These are phyloP conservation scores for Byssothecium circinans DNA, from an alignment of 2,329 filamentous ascomycete genomes.

Conservation along the genomic window DNA sequence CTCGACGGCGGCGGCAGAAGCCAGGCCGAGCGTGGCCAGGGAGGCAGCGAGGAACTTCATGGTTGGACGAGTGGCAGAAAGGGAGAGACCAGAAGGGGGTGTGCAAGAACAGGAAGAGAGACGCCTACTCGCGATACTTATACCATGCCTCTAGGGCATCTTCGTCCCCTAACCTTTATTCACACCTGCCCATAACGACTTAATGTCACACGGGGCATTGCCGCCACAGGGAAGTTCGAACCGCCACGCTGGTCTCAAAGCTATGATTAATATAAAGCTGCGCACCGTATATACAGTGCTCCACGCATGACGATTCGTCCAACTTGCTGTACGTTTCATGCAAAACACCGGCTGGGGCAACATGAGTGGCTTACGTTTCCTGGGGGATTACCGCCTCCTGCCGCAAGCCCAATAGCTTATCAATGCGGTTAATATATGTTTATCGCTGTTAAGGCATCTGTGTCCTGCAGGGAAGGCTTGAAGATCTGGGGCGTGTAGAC, in stretches of 20 bases:
- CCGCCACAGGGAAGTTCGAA: constrained; percentile 26
- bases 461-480: constrained; percentile 1
- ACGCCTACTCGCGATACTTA: constrained; percentile 1
- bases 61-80: constrained; percentile 12
- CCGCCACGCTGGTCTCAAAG: constrained; percentile 15
- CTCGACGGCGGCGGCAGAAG: constrained; percentile 35
- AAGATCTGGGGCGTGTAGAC: constrained; percentile 4
- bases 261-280: constrained; percentile 28
- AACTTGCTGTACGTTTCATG: constrained; percentile 13
- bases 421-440: constrained; percentile 1
- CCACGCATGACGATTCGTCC: constrained; percentile 19
- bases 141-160: background rate
- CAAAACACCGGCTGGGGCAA: constrained; percentile 14
- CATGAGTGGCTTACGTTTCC: constrained; percentile 16
- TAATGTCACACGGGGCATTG: constrained; percentile 25
- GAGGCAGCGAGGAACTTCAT: constrained; percentile 38
- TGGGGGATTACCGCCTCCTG: constrained; percentile 15
- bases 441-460: constrained; percentile 8
- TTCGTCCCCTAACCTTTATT: constrained; percentile 5
- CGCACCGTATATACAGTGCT: background rate
- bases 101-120: constrained; percentile 1
- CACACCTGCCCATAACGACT: constrained; percentile 32
- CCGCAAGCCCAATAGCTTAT: constrained; percentile 14
- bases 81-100: constrained; percentile 5
- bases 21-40: constrained; percentile 36